These are phyloP conservation scores for Daldinia loculata DNA, from an alignment of 495 filamentous ascomycete genomes.

Conservation along the genomic window DNA sequence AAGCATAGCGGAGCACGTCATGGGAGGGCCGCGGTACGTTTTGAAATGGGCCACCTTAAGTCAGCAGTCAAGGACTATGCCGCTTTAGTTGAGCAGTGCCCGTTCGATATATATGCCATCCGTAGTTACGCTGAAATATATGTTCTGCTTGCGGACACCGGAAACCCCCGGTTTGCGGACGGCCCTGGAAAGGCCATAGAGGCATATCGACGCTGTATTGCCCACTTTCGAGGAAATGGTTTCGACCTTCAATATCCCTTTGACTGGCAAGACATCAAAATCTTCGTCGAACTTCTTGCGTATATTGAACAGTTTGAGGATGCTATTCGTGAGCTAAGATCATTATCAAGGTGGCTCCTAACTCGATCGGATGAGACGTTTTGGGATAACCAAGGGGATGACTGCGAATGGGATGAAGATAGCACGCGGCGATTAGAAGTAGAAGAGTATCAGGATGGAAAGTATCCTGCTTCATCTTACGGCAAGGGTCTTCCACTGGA, in stretches of 20 bases:
- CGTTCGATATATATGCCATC: conserved; percentile 41
- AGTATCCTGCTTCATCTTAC: conserved; percentile 69
- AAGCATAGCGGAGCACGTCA: conserved; percentile 66
- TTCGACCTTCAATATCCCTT: conserved; percentile 63
- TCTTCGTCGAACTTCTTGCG: conserved; percentile 81
- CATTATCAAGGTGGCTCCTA: conserved; percentile 80
- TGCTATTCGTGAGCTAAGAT: conserved; percentile 73
- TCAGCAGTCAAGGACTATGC: conserved; percentile 42
- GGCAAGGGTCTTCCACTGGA: conserved; percentile 82
- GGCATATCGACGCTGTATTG: conserved; percentile 69
- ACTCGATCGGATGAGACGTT: conserved; percentile 75
- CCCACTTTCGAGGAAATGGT: conserved; percentile 52
- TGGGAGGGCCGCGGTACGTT: conserved; percentile 66
- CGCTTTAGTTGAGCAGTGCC: conserved; percentile 34
- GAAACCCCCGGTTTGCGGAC: conserved; percentile 26
- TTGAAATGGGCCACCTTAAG: conserved; percentile 59
- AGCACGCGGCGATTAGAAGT: conserved; percentile 71
- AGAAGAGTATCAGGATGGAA: conserved; percentile 60
- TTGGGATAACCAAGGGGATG: conserved; percentile 84
- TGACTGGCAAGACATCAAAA: conserved; percentile 84
- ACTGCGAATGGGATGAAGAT: conserved; percentile 89
- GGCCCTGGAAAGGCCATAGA: conserved; percentile 60
- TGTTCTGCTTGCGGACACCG: conserved; percentile 38
- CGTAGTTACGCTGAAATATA: conserved; percentile 41
- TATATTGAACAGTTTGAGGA: conserved; percentile 66